A percentile compares a stretch with the other conserved stretches of the same genome.
Conservation (phyloP, 2,329 filamentous ascomycete species). For the Fusarium coffeatum region DNA sequence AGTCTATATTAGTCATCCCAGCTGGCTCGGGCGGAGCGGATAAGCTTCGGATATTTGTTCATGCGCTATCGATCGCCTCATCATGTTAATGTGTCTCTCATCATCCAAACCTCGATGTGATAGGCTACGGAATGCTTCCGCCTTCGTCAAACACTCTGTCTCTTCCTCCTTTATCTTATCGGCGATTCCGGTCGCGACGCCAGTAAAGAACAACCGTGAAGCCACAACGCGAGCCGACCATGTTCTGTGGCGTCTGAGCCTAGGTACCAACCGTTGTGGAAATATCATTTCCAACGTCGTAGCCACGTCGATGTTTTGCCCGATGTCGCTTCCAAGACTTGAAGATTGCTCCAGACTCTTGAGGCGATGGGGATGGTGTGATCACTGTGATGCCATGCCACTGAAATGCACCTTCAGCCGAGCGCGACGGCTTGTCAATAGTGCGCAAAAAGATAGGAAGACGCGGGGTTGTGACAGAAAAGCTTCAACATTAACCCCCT, state of each 20-base stretch:
- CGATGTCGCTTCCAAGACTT: neutral
- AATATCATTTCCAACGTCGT: neutral
- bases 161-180: neutral
- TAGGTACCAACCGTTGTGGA: neutral
- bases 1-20: neutral
- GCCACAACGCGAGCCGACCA: too few species aligned
- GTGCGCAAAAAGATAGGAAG: neutral
- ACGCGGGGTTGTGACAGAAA: neutral
- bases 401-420: neutral
- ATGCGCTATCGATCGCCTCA: rapidly evolving
- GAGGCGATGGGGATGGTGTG: neutral
- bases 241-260: neutral
- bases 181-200: neutral
- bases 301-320: neutral
- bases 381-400: neutral
- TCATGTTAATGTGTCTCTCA: neutral
- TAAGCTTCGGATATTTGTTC: neutral
- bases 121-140: neutral
- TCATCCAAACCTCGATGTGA: too few species aligned
- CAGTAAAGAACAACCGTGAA: neutral
- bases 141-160: neutral
- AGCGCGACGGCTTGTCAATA: neutral
- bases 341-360: neutral
- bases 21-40: too few species aligned
- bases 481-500: neutral